Percentiles rank a stretch among this genome's conserved stretches.
Conservation (phyloP, 1,284 basidiomycete species). For the Irpex sp. region DNA sequence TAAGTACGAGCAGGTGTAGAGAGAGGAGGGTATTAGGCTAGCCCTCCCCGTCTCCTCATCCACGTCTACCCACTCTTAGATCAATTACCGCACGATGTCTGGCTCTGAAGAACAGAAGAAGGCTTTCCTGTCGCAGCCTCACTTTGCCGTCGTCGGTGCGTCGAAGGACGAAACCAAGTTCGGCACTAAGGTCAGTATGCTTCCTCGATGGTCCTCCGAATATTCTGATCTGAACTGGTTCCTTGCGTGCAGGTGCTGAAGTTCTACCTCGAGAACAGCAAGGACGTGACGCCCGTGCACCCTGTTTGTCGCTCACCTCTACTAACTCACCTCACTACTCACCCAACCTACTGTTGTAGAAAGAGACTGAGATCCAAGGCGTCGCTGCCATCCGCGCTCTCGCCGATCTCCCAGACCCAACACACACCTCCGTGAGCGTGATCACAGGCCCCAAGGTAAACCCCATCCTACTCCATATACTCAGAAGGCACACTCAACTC, state of each 20-base stretch:
- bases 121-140: constrained; percentile 56
- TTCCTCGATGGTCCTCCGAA: not conserved
- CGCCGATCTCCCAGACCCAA: constrained; percentile 56
- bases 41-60: not conserved
- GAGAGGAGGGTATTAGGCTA: not conserved
- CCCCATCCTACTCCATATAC: not conserved
- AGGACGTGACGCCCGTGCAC: constrained; percentile 69
- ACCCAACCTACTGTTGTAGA: constrained; percentile 34
- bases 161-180: constrained; percentile 74
- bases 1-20: constrained; percentile 1
- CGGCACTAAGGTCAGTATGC: constrained; percentile 60
- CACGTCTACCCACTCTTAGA: constrained; percentile 3
- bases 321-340: not conserved
- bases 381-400: constrained; percentile 50
- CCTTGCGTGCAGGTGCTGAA: constrained; percentile 52
- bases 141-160: constrained; percentile 76
- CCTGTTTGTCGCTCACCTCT: constrained; percentile 38
- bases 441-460: constrained; percentile 70
- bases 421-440: constrained; percentile 74
- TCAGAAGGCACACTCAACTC: too few species aligned
- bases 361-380: constrained; percentile 63
- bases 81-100: constrained; percentile 15
- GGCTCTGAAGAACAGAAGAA: constrained; percentile 40
- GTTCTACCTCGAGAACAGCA: constrained; percentile 68
- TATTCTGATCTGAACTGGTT: not conserved